phyloP scores from a whole-genome alignment of 805 yeast species.

The Debaryomyces prosopidis region DNA sequence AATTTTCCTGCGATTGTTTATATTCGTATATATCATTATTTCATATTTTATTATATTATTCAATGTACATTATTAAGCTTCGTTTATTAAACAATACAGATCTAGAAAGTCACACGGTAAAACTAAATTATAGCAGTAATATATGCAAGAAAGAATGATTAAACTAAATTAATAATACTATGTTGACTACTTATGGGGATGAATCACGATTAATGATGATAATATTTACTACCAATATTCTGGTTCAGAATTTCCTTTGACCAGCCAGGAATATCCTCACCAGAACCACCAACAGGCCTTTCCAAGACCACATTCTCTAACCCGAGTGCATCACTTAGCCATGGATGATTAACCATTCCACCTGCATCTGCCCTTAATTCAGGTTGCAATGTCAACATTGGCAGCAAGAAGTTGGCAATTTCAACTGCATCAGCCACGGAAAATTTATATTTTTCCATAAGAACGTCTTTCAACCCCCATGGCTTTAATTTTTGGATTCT shows the following conservation, averaged over 20 bases:
- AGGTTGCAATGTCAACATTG: slow-evolving; percentile 84
- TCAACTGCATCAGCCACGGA: slow-evolving; percentile 66
- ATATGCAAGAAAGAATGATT: too few relatives aligned
- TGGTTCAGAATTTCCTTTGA: slow-evolving; percentile 46
- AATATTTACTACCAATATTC: slow-evolving; percentile 4
- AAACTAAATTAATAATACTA: too few relatives aligned
- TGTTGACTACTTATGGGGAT: too few relatives aligned
- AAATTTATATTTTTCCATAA: slow-evolving; percentile 83
- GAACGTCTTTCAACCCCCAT: slow-evolving; percentile 84
- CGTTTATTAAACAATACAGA: too few relatives aligned
- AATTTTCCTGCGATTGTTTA: too few relatives aligned
- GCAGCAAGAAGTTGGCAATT: slow-evolving; percentile 73
- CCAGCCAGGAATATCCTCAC: slow-evolving; percentile 94
- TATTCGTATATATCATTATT: too few relatives aligned
- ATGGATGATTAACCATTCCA: slow-evolving; percentile 84
- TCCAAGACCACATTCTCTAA: slow-evolving; percentile 70
- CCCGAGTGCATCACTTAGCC: slow-evolving; percentile 79
- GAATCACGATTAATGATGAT: slow-evolving; percentile 2
- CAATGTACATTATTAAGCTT: too few relatives aligned
- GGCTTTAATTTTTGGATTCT: slow-evolving; percentile 81
- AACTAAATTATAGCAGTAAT: too few relatives aligned
- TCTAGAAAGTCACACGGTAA: too few relatives aligned
- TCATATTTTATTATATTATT: too few relatives aligned
- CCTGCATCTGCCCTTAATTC: slow-evolving; percentile 91
- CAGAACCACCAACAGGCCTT: slow-evolving; percentile 75